Base-by-base conservation (phyloP, 768 basidiomycete species). In the Suillus luteus region DNA sequence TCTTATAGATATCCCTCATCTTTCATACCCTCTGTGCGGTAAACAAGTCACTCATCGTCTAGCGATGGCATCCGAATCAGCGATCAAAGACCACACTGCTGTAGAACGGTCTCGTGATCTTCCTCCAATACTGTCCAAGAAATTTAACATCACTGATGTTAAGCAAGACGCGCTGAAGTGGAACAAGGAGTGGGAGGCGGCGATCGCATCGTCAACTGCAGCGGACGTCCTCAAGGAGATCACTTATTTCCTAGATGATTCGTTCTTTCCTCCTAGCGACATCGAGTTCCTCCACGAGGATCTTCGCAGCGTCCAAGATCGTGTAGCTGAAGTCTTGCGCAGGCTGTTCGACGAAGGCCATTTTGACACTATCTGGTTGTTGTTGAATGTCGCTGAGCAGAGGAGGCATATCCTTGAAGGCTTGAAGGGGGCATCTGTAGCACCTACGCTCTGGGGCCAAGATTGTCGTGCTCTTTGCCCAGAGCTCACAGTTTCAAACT, bases 161-260 rank as follows among this genome's bases (percentile, higher is more conserved):
- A 61, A 64, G 49, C 24, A 63, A 41, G 63, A 70, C 35, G 63
- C 27, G 22, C 41, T 57, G 27, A 67, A 60, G 27, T 71, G 70
- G 70, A 61, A 71, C 61, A 65, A 68, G 35, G 67, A 69, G 38
- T 71, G 69, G 67, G 69, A 71, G 44, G 65, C 65, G 43, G 63
- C 55, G 27, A 59, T 66, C 9, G 55, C 49, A 8, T 62, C 65
- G n/a, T 60, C 59, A n/a, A 63, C 60, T 6, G 55, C 69, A 12
- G 61, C 57, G 6, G 60, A 68, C 44, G 65, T 65, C 27, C 64
- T 66, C 55, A 40, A 64, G 44, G 41, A 24, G 17, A 59, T 69
- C 1, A 40, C 46, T 24, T 7, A 11, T 27, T 22, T 62, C 14
- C 58, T 62, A 49, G 54, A 43, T 7, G 31, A 15, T 41, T 44